A percentile compares a stretch with the other conserved stretches of the same genome.
phyloP scores from a whole-genome alignment of 306 rosid species.

The Quercus mongolica region DNA sequence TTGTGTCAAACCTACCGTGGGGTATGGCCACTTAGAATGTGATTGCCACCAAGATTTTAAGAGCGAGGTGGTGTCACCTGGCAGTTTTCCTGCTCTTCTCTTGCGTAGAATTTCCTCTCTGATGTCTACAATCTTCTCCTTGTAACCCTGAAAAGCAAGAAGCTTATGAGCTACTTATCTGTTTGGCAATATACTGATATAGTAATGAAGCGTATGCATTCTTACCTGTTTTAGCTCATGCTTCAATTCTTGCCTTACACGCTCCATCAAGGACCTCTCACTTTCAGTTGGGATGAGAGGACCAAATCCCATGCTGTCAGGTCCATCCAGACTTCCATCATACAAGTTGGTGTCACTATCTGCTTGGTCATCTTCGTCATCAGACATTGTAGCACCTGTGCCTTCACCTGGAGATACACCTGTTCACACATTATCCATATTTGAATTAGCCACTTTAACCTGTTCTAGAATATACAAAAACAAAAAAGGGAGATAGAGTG shows the following conservation, averaged over 20 bases:
- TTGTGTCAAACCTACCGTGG: slow-evolving; percentile 58
- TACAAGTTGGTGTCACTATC: slow-evolving; percentile 68
- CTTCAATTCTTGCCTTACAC: slow-evolving; percentile 87
- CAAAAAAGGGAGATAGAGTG: neutral
- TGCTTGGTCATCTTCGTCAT: slow-evolving; percentile 73
- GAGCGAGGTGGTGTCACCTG: slow-evolving; percentile 93
- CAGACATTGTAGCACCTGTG: slow-evolving; percentile 92
- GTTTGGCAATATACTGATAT: neutral
- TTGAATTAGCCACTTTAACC: neutral
- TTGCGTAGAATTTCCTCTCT: slow-evolving; percentile 87
- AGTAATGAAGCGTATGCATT: neutral
- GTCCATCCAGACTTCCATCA: slow-evolving; percentile 69
- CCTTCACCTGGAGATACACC: slow-evolving; percentile 87
- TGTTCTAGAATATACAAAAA: neutral
- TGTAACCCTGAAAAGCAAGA: slow-evolving; percentile 61
- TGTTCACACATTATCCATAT: slow-evolving; percentile 15
- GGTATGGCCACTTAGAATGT: slow-evolving; percentile 98
- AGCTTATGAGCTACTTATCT: neutral
- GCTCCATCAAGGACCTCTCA: slow-evolving; percentile 94
- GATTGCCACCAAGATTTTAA: slow-evolving; percentile 97
- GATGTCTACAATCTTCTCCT: slow-evolving; percentile 86
- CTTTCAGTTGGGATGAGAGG: slow-evolving; percentile 88
- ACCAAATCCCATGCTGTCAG: slow-evolving; percentile 73
- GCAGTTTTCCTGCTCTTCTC: slow-evolving; percentile 96
- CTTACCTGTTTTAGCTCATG: slow-evolving; percentile 77